Evolutionary conservation across 2,329 filamentous ascomycete species (phyloP).

Genomic region (Xylaria digitata): DNA sequence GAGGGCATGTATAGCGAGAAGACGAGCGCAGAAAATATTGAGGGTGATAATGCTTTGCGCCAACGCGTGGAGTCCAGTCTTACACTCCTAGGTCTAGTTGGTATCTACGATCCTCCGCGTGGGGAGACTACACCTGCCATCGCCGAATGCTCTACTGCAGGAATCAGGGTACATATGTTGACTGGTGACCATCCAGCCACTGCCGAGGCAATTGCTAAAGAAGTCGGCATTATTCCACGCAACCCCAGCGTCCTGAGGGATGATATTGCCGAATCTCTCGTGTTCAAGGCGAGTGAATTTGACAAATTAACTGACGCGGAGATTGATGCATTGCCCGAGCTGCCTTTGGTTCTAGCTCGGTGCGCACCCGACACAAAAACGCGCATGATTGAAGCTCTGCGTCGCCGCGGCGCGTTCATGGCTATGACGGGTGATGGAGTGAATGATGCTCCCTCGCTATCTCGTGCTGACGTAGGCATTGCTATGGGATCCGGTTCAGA

Average conservation of each 20-base stretch:
- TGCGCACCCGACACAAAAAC: conserved; percentile 90
- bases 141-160: conserved; percentile 75
- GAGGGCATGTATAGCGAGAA: conserved; percentile 59
- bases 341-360: conserved; percentile 84
- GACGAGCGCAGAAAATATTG: conserved; percentile 39
- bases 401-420: conserved; percentile 79
- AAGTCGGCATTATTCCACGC: conserved; percentile 80
- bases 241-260: conserved; percentile 70
- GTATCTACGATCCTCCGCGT: conserved; percentile 87
- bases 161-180: conserved; percentile 85
- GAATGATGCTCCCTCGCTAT: conserved; percentile 85
- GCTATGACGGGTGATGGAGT: conserved; percentile 92
- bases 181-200: conserved; percentile 86
- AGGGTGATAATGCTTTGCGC: conserved; percentile 62
- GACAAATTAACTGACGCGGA: conserved; percentile 80
- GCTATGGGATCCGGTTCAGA: conserved; percentile 91
- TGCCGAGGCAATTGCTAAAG: conserved; percentile 79
- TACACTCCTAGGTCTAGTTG: conserved; percentile 81
- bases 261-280: conserved; percentile 73
- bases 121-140: conserved; percentile 81
- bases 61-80: conserved; percentile 74
- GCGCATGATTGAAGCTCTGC: conserved; percentile 89
- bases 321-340: conserved; percentile 78
- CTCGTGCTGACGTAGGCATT: conserved; percentile 85
- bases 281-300: conserved; percentile 82